Conservation (phyloP, 2,329 filamentous ascomycete species). For the Venturia oleaginea region DNA sequence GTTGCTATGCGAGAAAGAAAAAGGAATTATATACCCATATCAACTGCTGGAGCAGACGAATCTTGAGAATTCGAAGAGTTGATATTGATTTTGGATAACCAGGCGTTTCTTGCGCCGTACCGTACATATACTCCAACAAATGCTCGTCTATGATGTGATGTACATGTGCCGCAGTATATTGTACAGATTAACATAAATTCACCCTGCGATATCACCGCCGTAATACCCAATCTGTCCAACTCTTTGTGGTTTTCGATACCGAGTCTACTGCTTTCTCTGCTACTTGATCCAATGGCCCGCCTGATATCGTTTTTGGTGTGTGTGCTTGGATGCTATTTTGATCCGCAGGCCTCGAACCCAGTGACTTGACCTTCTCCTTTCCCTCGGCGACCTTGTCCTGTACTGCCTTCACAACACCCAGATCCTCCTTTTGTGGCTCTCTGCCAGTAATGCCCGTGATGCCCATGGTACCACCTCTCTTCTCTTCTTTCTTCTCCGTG, state of each 20-base stretch:
- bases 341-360: constrained; percentile 10
- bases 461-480: constrained; percentile 28
- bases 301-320: constrained; percentile 22
- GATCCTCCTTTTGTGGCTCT: constrained; percentile 15
- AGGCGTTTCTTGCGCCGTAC: background rate
- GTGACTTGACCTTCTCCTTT: constrained; percentile 17
- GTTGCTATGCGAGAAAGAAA: constrained; percentile 27
- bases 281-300: constrained; percentile 39
- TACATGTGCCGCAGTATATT: constrained; percentile 4
- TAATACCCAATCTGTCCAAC: constrained; percentile 38
- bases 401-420: constrained; percentile 21
- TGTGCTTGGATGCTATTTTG: constrained; percentile 20
- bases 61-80: background rate
- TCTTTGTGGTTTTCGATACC: constrained; percentile 29
- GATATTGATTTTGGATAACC: background rate
- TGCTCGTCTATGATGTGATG: background rate
- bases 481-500: constrained; percentile 27
- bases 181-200: background rate
- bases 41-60: constrained; percentile 7
- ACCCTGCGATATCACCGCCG: constrained; percentile 23
- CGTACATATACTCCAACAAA: background rate
- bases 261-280: constrained; percentile 32
- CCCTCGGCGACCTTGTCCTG: constrained; percentile 21
- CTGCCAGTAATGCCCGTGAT: constrained; percentile 15
- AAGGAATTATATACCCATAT: constrained; percentile 10